Evolutionary conservation across 1,284 basidiomycete species (phyloP), one percentile per base, ranked within the genome.

Genomic region (Trichosporon sp.): DNA sequence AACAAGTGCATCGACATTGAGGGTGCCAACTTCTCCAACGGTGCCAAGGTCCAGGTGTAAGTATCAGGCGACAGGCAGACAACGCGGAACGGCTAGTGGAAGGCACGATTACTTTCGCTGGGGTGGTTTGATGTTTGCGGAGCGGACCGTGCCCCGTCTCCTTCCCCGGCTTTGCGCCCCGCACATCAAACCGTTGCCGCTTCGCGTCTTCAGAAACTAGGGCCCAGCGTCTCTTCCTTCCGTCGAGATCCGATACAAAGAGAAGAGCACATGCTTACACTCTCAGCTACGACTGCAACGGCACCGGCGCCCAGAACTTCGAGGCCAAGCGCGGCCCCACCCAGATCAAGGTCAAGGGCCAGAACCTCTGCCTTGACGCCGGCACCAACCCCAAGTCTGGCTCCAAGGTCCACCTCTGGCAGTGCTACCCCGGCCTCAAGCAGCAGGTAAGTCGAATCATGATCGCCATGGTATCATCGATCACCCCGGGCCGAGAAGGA

Each of bases 321-420:
- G 46, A 56, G 58, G 46, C 65, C 62, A 57, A 58, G 33, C 58
- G 49, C 44, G 62, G 57, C 58, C 44, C 59, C 62, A 52, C 54
- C 58, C 60, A 60, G 56, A 23, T 71, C 61, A 60, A 66, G 58
- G 65, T 74, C 58, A 60, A 64, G 0, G 69, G 69, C 52, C 67
- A 66, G 62, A 71, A 77, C 70, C 74, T 67, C 62, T 76, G 75
- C 64, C 66, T 74, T 31, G 74, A 76, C 62, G 70, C 73, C n/a
- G 68, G 69, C 32, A 46, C 44, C 57, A 44, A 60, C 59, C 67
- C 71, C 23, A 46, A 32, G 8, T 60, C 68, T 58, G 70, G 69
- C 34, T 62, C 61, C 56, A 61, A 64, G 37, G 54, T 69, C 61
- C 70, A 73, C 61, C 65, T 74, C 62, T 69, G 63, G 65, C 49